Evolutionary conservation across 2,329 filamentous ascomycete genomes (phyloP), one percentile per base, ranked within the genome.

Genomic region (Sclerotinia spermophila): DNA sequence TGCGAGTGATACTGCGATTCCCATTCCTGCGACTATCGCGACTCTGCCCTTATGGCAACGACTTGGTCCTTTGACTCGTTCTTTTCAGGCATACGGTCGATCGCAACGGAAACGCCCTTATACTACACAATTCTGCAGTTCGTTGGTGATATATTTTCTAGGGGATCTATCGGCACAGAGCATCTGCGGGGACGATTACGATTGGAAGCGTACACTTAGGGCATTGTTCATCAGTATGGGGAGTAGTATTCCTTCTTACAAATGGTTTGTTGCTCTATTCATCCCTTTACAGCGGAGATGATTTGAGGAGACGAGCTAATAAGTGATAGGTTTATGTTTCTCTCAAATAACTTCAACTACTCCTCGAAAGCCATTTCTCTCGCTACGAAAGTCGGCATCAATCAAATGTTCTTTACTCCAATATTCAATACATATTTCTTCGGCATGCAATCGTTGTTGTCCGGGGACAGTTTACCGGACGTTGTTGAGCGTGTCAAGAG

Each of bases 351-450:
- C 81, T 97, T 97, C 86, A 97, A 97, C 82, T 97, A 92, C 81
- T 76, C 87, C 11, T 94, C 92, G 42, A 90, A 89, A 75, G 76
- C 87, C 51, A 81, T 92, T 64, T 94, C 91, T 3, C 84, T 97
- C 44, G 84, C 84, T 42, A 88, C 89, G 70, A 97, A 97, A 81
- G 92, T 97, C 71, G 79, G 86, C 55, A 85, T 97, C 51, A 96
- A 94, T 81, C 94, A 97, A 82, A 79, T 86, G 19, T 82, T 89
- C 76, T 97, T 96, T 82, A 93, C 94, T 1, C 93, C 95, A 1
- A 77, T 92, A 15, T 96, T 96, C 83, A 95, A 92, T 81, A 85
- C 87, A 35, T 93, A 92, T 80, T 97, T 97, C 82, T 92, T 97
- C 80, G 89, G 90, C 72, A 86, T 91, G 81, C 93, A 96, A 79